Evolutionary conservation across 2,329 filamentous ascomycete species (phyloP).

Genomic region (Aspergillus neoniger): DNA sequence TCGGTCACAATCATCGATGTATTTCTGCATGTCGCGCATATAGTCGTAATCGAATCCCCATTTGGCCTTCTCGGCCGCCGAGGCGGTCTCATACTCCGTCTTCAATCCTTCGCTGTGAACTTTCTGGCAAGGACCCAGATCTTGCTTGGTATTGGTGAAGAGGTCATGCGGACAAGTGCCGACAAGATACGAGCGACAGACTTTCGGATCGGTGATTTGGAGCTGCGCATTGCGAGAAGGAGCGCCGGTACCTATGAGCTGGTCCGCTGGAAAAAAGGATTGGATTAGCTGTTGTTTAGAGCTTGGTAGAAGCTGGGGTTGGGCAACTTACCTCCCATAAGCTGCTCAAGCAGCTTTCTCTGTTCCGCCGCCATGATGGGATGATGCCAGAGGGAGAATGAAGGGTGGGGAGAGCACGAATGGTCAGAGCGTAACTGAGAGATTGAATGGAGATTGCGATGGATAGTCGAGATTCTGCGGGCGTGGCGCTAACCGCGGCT

Average conservation of each 20-base stretch:
- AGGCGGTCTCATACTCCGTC: conserved; percentile 77
- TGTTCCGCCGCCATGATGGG: conserved; percentile 87
- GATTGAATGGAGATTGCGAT: conserved; percentile 10
- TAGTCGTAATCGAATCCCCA: conserved; percentile 97
- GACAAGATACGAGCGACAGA: conserved; percentile 90
- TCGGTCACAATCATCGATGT: conserved; percentile 95
- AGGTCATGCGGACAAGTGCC: conserved; percentile 97
- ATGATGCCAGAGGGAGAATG: conserved; percentile 2
- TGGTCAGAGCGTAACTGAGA: conserved; percentile 5
- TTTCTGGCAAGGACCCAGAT: conserved; percentile 85
- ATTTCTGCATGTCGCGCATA: conserved; percentile 90
- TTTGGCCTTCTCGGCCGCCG: conserved; percentile 69
- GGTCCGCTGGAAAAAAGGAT: conserved; percentile 46
- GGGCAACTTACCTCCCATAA: conserved; percentile 58
- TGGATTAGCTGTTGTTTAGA: conserved; percentile 28
- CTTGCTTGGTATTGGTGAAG: conserved; percentile 99
- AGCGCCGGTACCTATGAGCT: conserved; percentile 77
- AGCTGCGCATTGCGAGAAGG: conserved; percentile 76
- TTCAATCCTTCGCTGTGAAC: conserved; percentile 87
- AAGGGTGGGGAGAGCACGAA: background rate
- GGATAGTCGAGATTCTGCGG: conserved; percentile 16
- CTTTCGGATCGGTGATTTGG: conserved; percentile 85
- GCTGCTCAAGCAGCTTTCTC: conserved; percentile 96
- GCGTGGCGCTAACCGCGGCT: conserved; percentile 31
- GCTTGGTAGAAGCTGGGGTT: background rate